Evolutionary conservation across 257 asterid species (phyloP).

Genomic region (Agastache rugosa): DNA sequence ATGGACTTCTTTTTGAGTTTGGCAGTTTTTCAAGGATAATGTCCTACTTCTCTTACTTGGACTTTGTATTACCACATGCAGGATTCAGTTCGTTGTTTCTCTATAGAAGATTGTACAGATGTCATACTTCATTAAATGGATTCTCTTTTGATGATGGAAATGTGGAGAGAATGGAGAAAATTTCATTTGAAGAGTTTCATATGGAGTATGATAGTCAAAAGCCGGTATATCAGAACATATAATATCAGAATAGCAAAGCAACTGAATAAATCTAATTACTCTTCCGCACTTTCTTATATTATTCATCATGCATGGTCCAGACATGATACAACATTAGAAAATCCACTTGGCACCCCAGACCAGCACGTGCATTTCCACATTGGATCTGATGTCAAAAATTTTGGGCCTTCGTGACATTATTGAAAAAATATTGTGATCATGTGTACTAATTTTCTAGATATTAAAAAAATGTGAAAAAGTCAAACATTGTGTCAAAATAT

Average conservation of each 20-base stretch:
- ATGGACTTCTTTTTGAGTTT: slow-evolving; percentile 1
- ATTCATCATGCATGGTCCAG: slow-evolving; percentile 8
- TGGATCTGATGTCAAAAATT: neutral
- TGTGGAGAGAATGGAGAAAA: slow-evolving; percentile 69
- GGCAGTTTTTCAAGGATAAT: slow-evolving; percentile 19
- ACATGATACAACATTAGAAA: neutral
- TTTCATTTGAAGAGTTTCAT: slow-evolving; percentile 71
- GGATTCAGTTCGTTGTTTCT: slow-evolving; percentile 88
- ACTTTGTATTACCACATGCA: slow-evolving; percentile 49
- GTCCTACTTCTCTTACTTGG: slow-evolving; percentile 37
- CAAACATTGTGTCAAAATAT: neutral
- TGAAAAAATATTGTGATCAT: neutral
- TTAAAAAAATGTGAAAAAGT: neutral
- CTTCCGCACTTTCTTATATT: slow-evolving; percentile 18
- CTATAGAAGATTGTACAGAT: slow-evolving; percentile 86
- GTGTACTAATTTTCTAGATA: neutral
- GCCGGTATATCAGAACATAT: slow-evolving; percentile 64
- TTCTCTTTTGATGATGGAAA: slow-evolving; percentile 85
- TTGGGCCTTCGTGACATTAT: neutral
- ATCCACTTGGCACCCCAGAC: too few relatives aligned
- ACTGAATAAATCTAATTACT: slow-evolving; percentile 27
- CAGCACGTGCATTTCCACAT: neutral
- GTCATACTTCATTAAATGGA: slow-evolving; percentile 79
- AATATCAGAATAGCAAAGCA: slow-evolving; percentile 6
- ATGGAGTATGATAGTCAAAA: slow-evolving; percentile 69